phyloP scores from a whole-genome alignment of 169 alveolate species.

The Plasmodium ovale region DNA sequence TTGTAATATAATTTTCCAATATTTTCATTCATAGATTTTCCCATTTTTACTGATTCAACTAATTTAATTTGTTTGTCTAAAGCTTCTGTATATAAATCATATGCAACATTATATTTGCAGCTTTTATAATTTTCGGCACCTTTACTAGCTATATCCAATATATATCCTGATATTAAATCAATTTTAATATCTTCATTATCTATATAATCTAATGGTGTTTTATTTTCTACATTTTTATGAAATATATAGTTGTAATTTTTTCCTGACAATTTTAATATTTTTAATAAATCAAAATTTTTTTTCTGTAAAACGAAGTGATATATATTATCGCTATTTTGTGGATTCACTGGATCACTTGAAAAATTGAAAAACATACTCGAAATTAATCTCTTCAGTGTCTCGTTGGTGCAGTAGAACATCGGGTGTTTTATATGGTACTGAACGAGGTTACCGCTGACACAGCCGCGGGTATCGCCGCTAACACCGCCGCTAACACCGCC shows the following conservation, averaged over 20 bases:
- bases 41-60: slow-evolving; percentile 21
- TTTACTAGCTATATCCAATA: slow-evolving; percentile 81
- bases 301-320: slow-evolving; percentile 81
- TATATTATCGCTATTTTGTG: slow-evolving; percentile 79
- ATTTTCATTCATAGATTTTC: slow-evolving; percentile 77
- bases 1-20: slow-evolving; percentile 84
- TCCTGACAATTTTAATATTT: slow-evolving; percentile 74
- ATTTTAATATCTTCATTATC: slow-evolving; percentile 64
- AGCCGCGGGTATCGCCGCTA: neutral
- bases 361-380: slow-evolving; percentile 74
- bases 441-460: neutral
- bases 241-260: slow-evolving; percentile 63
- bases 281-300: slow-evolving; percentile 69
- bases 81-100: slow-evolving; percentile 80
- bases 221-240: slow-evolving; percentile 52
- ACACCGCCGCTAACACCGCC: neutral
- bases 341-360: slow-evolving; percentile 75
- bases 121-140: slow-evolving; percentile 82
- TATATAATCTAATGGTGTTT: slow-evolving; percentile 82
- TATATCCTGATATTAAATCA: slow-evolving; percentile 77
- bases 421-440: slow-evolving; percentile 71
- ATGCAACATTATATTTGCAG: slow-evolving; percentile 77
- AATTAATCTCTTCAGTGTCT: slow-evolving; percentile 27
- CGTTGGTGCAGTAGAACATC: slow-evolving; percentile 62
- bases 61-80: slow-evolving; percentile 78